Base-by-base conservation (phyloP, 768 basidiomycete species). In the Suillus sp. region DNA sequence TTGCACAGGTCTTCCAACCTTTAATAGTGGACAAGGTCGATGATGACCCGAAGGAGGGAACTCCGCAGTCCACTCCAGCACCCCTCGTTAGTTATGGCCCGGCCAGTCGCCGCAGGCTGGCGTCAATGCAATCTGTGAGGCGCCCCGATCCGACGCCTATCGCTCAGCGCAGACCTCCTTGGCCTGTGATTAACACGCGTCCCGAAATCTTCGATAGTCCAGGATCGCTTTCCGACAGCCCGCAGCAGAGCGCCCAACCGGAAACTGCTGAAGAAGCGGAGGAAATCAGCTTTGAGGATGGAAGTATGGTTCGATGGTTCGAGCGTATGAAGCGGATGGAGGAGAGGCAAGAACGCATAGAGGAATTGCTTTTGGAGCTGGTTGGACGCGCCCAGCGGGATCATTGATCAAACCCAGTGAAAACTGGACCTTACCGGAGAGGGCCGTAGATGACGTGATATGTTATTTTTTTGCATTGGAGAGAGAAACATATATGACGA, bases 1-100 rank as follows among this genome's bases (percentile, higher is more conserved):
- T 93, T 3, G 90, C 90, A 2, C 90, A 91, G 70, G 78, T 91
- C 16, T 93, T 84, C 71, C 88, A 88, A 61, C 89, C 91, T 14
- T 65, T 92, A 22, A 60, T 86, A 7, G 76, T 90, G 18, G 84
- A 87, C 58, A 83, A 85, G 1, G 74, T 79, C 58, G 83, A 85
- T 1, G 74, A 79, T 22, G 75, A 77, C 9, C 69, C 70, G 1
- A 71, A 75, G 50, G 78, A 79, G 62, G 75, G 78, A 16, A 62
- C 58, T 10, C 37, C 62, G 11, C 68, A 65, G 18, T 60, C 68
- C 4, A 58, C 70, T 43, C 59, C 67, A 6, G 68, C 64, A 8
- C 68, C 67, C 0, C 48, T 65, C 11, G 61, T 79, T 47, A 79
- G 79, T 65, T 80, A 80, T 54, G 81, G 80, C 0, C 76, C 78